A percentile compares a stretch with the other conserved stretches of the same genome.
Evolutionary conservation across 768 basidiomycete species (phyloP).

Genomic region (Lentinula lateritia): DNA sequence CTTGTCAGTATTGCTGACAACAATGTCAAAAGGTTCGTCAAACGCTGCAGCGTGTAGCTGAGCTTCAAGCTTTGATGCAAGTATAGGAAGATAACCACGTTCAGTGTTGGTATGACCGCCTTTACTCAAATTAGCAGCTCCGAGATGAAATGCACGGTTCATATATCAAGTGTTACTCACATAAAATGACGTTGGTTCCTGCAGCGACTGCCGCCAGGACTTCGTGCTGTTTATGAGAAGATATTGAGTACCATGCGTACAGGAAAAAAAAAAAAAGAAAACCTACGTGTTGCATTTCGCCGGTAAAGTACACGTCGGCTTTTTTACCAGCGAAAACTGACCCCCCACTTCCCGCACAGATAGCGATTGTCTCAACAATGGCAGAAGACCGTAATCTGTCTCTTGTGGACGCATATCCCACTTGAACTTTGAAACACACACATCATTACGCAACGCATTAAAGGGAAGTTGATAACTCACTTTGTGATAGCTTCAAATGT

Average conservation of each 20-base stretch:
- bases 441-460: conserved; percentile 7
- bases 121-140: conserved; percentile 18
- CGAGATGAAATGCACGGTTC: background rate
- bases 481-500: conserved; percentile 51
- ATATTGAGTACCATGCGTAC: too few relatives aligned
- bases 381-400: conserved; percentile 17
- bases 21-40: conserved; percentile 46
- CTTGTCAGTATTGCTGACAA: conserved; percentile 65
- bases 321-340: conserved; percentile 64
- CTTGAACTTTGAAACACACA: conserved; percentile 46
- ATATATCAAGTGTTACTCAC: conserved; percentile 36
- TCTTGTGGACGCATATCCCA: conserved; percentile 43
- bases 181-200: conserved; percentile 79
- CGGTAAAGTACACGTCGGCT: conserved; percentile 89
- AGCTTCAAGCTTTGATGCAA: conserved; percentile 56
- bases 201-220: conserved; percentile 74
- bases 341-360: conserved; percentile 89
- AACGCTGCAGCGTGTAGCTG: conserved; percentile 39
- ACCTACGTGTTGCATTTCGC: conserved; percentile 86
- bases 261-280: background rate
- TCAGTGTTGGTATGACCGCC: conserved; percentile 95
- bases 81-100: conserved; percentile 80
- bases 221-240: conserved; percentile 57
- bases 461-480: conserved; percentile 33
- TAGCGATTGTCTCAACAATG: conserved; percentile 62